Evolutionary conservation across 2,329 filamentous ascomycete genomes (phyloP).

Genomic region (Xylariaceae sp.): DNA sequence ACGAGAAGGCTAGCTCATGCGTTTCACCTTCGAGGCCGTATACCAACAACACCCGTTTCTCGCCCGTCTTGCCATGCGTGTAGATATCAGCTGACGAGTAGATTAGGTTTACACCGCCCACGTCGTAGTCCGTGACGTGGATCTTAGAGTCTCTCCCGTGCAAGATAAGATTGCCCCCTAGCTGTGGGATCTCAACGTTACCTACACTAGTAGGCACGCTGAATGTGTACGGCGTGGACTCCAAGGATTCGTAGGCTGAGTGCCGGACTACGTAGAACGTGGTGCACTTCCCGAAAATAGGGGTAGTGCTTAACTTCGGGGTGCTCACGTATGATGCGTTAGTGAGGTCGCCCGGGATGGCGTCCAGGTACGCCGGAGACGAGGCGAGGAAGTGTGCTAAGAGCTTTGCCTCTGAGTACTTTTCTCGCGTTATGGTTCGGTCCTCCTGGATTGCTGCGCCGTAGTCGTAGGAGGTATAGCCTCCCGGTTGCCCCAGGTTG

Average conservation of each 20-base stretch:
- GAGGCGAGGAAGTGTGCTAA: constrained; percentile 69
- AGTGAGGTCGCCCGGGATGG: constrained; percentile 42
- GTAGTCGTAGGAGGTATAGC: constrained; percentile 56
- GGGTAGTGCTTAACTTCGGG: constrained; percentile 37
- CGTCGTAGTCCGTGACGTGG: constrained; percentile 60
- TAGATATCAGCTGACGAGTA: constrained; percentile 68
- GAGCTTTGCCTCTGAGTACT: constrained; percentile 74
- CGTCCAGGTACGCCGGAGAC: constrained; percentile 63
- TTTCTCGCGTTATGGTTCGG: constrained; percentile 62
- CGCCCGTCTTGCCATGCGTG: constrained; percentile 44
- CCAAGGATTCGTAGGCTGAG: constrained; percentile 19
- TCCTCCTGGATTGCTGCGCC: constrained; percentile 57
- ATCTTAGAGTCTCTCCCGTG: constrained; percentile 60
- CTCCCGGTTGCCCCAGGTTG: constrained; percentile 65
- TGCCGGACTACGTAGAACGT: constrained; percentile 25
- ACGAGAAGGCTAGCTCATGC: constrained; percentile 55
- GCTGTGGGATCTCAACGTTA: constrained; percentile 14
- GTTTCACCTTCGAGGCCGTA: constrained; percentile 58
- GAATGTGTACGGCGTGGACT: constrained; percentile 25
- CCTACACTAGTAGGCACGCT: constrained; percentile 25
- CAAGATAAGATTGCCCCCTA: constrained; percentile 20
- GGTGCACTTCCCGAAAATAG: constrained; percentile 18
- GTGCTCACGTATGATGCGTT: constrained; percentile 42
- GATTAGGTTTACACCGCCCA: constrained; percentile 54
- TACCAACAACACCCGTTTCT: constrained; percentile 43